Base-by-base conservation (phyloP, 768 basidiomycete genomes). In the Amanita muscaria region DNA sequence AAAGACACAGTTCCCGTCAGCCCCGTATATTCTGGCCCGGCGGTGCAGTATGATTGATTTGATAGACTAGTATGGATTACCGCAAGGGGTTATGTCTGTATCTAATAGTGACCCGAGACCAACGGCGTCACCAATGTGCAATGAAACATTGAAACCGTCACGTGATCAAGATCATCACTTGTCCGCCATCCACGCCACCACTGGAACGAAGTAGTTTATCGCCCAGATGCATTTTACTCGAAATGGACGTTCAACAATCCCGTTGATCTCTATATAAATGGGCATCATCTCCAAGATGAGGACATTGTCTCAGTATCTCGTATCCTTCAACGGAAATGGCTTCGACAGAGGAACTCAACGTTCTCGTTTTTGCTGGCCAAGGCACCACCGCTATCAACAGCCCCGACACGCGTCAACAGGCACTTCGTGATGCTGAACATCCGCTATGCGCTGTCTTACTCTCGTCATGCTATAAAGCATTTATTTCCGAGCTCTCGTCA, bases 301-400 rank as follows among this genome's bases (percentile, higher is more conserved):
- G n/a, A n/a, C n/a, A n/a, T n/a, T n/a, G n/a, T n/a, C n/a, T n/a
- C n/a, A n/a, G n/a, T n/a, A n/a, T n/a, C n/a, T n/a, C n/a, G n/a
- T n/a, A n/a, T n/a, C n/a, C n/a, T n/a, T n/a, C 12, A 25, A 38
- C 21, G 12, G 30, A 31, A 38, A 45, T 45, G 44, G 5, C 25
- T 5, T 24, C 21, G 14, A 3, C 40, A 15, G 21, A 9, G 3
- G 30, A 47, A 31, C 39, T 40, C 16, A 31, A 27, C 16, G 34
- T 80, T 35, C 79, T 74, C 3, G 57, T 78, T 14, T 81, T 81
- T 51, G 65, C 73, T 34, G 78, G 79, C 5, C 79, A 81, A 53
- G 79, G 76, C 2, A 66, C 70, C 3, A 40, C 63, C 9, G 57
- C 59, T 10, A 49, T 63, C 18, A 63, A 62, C 37, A 49, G 64